phyloP scores from a whole-genome alignment of 2,329 filamentous ascomycete species.

The Scopulariopsis brevicaulis region DNA sequence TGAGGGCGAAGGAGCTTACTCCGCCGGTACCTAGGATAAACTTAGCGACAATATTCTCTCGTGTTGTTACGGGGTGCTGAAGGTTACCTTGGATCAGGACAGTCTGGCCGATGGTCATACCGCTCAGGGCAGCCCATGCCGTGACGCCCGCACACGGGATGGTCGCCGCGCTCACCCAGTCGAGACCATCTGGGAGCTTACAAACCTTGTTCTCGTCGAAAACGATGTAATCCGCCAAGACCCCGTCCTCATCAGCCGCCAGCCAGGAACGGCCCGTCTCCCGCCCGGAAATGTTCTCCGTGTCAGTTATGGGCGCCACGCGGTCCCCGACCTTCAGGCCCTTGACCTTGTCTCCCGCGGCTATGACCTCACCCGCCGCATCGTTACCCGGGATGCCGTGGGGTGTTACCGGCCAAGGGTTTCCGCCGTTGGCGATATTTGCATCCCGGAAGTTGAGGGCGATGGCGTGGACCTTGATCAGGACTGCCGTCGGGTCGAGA shows the following conservation, averaged over 20 bases:
- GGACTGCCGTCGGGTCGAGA: conserved; percentile 17
- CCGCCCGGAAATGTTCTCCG: neutral
- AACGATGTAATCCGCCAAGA: conserved; percentile 26
- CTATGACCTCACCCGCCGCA: conserved; percentile 26
- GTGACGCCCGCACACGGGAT: conserved; percentile 32
- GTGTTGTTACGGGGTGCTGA: neutral
- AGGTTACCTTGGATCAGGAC: neutral
- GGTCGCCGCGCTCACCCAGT: conserved; percentile 20
- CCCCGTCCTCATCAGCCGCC: conserved; percentile 29
- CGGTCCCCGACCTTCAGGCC: neutral
- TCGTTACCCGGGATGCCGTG: conserved; percentile 23
- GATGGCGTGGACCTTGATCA: conserved; percentile 19
- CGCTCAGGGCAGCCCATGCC: conserved; percentile 26
- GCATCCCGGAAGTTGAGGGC: conserved; percentile 22
- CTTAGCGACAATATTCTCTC: neutral
- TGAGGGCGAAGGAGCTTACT: neutral
- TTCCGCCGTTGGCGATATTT: conserved; percentile 23
- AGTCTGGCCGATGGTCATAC: neutral
- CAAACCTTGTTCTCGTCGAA: conserved; percentile 24
- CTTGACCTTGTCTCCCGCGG: conserved; percentile 15
- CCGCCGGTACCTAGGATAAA: neutral
- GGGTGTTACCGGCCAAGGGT: conserved; percentile 26
- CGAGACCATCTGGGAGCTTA: conserved; percentile 23
- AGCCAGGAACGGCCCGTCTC: conserved; percentile 18
- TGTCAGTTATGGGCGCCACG: neutral